Evolutionary conservation across 2,329 filamentous ascomycete genomes (phyloP).

Genomic region (Fusarium sp.): DNA sequence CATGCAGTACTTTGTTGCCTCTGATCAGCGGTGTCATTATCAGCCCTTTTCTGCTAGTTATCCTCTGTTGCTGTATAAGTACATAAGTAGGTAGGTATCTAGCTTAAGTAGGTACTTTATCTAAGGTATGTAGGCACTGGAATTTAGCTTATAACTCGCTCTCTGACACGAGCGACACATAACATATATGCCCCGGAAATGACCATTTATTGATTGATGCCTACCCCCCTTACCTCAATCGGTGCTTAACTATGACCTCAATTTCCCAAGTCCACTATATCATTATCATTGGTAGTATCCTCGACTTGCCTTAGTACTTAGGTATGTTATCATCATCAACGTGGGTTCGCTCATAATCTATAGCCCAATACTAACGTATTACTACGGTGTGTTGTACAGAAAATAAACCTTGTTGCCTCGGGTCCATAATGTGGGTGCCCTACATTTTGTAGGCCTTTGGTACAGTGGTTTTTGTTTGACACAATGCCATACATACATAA

Average conservation of each 20-base stretch:
- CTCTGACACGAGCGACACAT: neutral
- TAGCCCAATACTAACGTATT: neutral
- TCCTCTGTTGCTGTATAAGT: too few species aligned
- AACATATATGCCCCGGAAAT: constrained; percentile 12
- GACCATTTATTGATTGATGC: neutral
- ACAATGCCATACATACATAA: too few species aligned
- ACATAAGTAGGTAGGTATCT: too few species aligned
- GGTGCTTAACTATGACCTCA: neutral
- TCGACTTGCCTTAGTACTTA: neutral
- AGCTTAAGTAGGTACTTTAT: too few species aligned
- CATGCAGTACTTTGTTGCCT: neutral
- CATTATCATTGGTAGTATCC: neutral
- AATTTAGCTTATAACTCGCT: neutral
- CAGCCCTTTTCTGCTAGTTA: neutral
- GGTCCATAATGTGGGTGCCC: too few species aligned
- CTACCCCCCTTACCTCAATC: neutral
- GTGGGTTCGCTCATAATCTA: neutral
- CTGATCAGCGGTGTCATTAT: neutral
- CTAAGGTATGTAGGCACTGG: too few species aligned
- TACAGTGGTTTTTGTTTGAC: too few species aligned
- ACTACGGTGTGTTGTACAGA: too few species aligned
- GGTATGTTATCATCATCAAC: neutral
- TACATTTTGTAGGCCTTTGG: too few species aligned
- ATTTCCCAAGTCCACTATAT: neutral
- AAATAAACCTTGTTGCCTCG: too few species aligned